Conservation (phyloP, 2,329 filamentous ascomycete species). For the Orbilia ellipsospora region DNA sequence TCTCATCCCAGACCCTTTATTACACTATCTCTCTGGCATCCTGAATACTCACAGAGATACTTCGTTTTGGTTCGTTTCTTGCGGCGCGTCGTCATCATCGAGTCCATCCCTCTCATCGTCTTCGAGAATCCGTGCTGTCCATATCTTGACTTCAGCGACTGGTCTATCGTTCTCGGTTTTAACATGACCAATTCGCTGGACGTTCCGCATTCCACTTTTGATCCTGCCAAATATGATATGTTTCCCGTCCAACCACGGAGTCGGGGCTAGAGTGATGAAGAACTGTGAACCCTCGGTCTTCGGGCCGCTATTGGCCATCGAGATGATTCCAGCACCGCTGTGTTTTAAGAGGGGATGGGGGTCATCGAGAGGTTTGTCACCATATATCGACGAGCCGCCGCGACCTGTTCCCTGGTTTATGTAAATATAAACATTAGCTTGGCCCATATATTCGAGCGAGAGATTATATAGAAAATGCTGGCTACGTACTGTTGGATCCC, state of each 20-base stretch:
- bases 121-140: slow-evolving; percentile 74
- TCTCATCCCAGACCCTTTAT: too few relatives aligned
- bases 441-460: background rate
- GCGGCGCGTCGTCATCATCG: background rate
- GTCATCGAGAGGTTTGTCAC: slow-evolving; percentile 93
- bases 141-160: slow-evolving; percentile 81
- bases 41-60: too few relatives aligned
- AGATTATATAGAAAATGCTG: background rate
- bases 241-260: slow-evolving; percentile 96
- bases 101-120: slow-evolving; percentile 38
- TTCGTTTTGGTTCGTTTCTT: too few relatives aligned
- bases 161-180: slow-evolving; percentile 89
- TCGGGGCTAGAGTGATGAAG: slow-evolving; percentile 92
- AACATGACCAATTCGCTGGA: slow-evolving; percentile 87
- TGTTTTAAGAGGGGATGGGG: slow-evolving; percentile 82
- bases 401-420: slow-evolving; percentile 74
- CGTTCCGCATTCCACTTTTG: slow-evolving; percentile 81
- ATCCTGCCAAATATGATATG: slow-evolving; percentile 97
- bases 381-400: slow-evolving; percentile 89
- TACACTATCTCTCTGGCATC: too few relatives aligned
- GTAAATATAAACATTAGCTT: background rate
- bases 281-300: slow-evolving; percentile 96
- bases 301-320: slow-evolving; percentile 94
- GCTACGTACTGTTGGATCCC: slow-evolving; percentile 79
- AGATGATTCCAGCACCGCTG: slow-evolving; percentile 90